These are phyloP conservation scores for Raffaelea ambrosiae DNA, from an alignment of 2,329 filamentous ascomycete species.

Conservation along the genomic window DNA sequence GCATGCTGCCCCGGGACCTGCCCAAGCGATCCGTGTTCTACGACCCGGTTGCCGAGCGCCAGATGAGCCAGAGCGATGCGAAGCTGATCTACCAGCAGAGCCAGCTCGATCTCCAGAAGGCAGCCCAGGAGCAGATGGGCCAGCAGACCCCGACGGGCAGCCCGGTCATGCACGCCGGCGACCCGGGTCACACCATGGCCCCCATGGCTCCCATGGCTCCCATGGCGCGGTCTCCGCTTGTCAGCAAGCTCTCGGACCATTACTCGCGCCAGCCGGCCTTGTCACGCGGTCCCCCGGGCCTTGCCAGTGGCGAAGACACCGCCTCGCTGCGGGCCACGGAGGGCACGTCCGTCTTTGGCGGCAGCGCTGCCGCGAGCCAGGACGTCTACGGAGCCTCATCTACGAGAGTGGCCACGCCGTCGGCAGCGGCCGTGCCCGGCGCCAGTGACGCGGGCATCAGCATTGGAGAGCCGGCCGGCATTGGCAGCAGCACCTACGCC, in stretches of 20 bases:
- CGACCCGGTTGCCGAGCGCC: conserved; percentile 87
- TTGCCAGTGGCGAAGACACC: neutral
- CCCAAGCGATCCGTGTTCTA: conserved; percentile 77
- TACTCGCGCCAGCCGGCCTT: neutral
- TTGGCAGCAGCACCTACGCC: conserved; percentile 58
- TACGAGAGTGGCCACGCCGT: neutral
- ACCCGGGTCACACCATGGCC: conserved; percentile 5
- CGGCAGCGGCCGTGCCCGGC: conserved; percentile 10
- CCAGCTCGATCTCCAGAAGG: conserved; percentile 50
- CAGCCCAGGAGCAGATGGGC: conserved; percentile 23
- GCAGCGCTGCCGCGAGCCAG: neutral
- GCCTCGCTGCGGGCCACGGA: neutral
- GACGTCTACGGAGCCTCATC: neutral
- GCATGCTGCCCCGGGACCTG: conserved; percentile 52
- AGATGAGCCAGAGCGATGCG: conserved; percentile 87
- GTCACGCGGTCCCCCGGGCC: neutral
- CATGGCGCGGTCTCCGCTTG: conserved; percentile 10
- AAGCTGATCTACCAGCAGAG: conserved; percentile 94
- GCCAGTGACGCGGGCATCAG: conserved; percentile 20
- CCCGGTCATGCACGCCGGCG: conserved; percentile 26
- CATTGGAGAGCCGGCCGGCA: conserved; percentile 46
- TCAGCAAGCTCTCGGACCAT: conserved; percentile 2
- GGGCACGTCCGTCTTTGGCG: neutral
- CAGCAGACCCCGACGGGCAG: conserved; percentile 37
- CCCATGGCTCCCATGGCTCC: too few species aligned